Base-by-base conservation (phyloP, 192 early-diverging fungal genomes). In the Coemansia javaensis region DNA sequence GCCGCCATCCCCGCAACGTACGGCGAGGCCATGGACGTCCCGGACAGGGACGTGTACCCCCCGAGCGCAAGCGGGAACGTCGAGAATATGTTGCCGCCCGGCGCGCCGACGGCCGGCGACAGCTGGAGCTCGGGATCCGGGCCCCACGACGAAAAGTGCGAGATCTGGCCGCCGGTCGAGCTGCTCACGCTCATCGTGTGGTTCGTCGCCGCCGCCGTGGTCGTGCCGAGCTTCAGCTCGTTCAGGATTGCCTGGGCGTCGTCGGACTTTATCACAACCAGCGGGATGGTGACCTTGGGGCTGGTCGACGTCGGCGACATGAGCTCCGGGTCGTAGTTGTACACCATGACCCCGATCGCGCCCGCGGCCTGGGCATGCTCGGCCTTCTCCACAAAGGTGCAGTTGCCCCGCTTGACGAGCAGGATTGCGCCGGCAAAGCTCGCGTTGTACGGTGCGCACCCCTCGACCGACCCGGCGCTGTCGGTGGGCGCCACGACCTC, bases 61-160 rank as follows among this genome's bases (percentile, higher is more conserved):
- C 82, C 80, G 11, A 80, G 42, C 38, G 60, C 73, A 18, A 77
- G 44, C 0, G 82, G 84, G 39, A 66, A 79, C 5, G 83, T 80
- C 16, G 79, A 81, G 44, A 78, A 83, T 48, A 85, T 82, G 40
- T 71, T 66, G 16, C 80, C 79, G 39, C 83, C 83, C 6, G 83
- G 83, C 5, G 82, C 80, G 3, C 73, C 60, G 14, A 85, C 59
- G 7, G 79, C 79, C 0, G 82, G 82, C 61, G 88, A 86, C 17
- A 83, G 47, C 15, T 79, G 59, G 36, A 93, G 63, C 40, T 89
- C 80, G 24, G 73, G 73, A 33, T 78, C 82, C 0, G 86, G 81
- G 16, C 93, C 93, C 53, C 79, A 79, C 18, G 84, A 85, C 9
- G 86, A 86, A 49, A 87, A 91, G 31, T 42, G 39, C 14, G 90